Evolutionary conservation across 2,329 filamentous ascomycete genomes (phyloP), one percentile per base, ranked within the genome.

Genomic region (Botrytis hyacinthi): DNA sequence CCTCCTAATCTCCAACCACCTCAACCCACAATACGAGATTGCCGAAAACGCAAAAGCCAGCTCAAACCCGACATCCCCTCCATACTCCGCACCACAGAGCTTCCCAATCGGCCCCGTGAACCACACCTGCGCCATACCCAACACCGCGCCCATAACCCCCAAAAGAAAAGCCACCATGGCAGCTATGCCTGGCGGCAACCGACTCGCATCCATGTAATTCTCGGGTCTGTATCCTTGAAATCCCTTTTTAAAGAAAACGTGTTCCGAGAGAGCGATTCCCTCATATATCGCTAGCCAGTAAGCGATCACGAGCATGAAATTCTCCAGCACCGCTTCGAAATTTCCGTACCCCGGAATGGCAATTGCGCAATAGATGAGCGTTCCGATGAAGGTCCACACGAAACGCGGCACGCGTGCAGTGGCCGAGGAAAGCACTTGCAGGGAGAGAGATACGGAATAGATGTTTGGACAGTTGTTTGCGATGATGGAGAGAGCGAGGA

Each of bases 241-340:
- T 4, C 89, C 88, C 37, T 87, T 86, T 78, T 88, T 88, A 84
- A 91, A 93, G 79, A 92, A 78, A 78, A 93, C 87, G 48, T 74
- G 68, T 61, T 78, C 54, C 70, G 76, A 71, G 66, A 75, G 29
- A 74, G 74, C 65, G 75, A 93, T 88, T 65, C 87, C 90, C 76
- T 89, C 87, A 82, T 93, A 94, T 78, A 93, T 92, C 66, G 91
- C 89, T 2, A 93, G 85, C 91, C 92, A 94, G 84, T 93, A 94
- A 3, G 88, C 88, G 75, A 90, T 90, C 70, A 90, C 80, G 75
- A 88, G 82, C 89, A 93, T 92, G 82, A 93, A 92, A 81, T 92
- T 91, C 80, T 91, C 87, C 22, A 93, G 84, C 4, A 91, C 86
- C 10, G 81, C 80, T 76, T 90, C 88, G 80, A 93, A 93, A 79